Percentiles rank a stretch among this genome's conserved stretches.
phyloP scores from a whole-genome alignment of 805 yeast species.

The Nakazawaea sp. region DNA sequence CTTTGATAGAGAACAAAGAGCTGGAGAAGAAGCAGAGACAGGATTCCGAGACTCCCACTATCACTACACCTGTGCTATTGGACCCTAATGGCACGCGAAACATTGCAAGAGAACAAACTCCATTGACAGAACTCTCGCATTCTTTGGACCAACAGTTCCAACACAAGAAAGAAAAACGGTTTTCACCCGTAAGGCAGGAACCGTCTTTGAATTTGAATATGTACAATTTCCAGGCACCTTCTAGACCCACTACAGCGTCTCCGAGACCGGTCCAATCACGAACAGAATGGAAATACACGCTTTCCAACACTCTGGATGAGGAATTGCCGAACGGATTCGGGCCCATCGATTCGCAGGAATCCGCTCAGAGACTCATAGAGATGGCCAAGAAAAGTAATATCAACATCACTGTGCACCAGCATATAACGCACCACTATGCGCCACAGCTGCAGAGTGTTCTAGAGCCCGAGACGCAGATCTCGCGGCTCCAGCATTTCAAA shows the following conservation, averaged over 20 bases:
- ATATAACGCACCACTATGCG: conserved; percentile 72
- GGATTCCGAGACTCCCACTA: background rate
- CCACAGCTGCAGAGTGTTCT: conserved; percentile 28
- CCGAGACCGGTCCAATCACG: conserved; percentile 21
- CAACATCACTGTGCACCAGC: conserved; percentile 74
- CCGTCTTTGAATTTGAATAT: conserved; percentile 1
- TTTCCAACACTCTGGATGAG: conserved; percentile 38
- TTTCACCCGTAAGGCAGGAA: too few relatives aligned
- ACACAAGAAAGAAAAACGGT: background rate
- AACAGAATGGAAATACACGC: conserved; percentile 59
- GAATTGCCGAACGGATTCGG: conserved; percentile 40
- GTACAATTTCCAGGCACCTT: background rate
- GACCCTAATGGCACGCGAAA: too few relatives aligned
- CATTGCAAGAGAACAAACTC: conserved; percentile 7
- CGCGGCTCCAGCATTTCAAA: conserved; percentile 65
- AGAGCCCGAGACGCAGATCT: conserved; percentile 47
- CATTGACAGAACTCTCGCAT: conserved; percentile 9
- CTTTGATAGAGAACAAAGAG: background rate
- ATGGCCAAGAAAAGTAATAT: conserved; percentile 53
- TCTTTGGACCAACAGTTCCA: conserved; percentile 6
- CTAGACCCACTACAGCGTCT: conserved; percentile 7
- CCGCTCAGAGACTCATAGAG: conserved; percentile 50
- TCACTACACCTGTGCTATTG: conserved; percentile 6
- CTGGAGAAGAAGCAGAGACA: background rate
- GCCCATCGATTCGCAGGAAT: conserved; percentile 40